A percentile compares a stretch with the other conserved stretches of the same genome.
Evolutionary conservation across 352 stramenopile genomes (phyloP).

Genomic region (Phytophthora cryptogea): DNA sequence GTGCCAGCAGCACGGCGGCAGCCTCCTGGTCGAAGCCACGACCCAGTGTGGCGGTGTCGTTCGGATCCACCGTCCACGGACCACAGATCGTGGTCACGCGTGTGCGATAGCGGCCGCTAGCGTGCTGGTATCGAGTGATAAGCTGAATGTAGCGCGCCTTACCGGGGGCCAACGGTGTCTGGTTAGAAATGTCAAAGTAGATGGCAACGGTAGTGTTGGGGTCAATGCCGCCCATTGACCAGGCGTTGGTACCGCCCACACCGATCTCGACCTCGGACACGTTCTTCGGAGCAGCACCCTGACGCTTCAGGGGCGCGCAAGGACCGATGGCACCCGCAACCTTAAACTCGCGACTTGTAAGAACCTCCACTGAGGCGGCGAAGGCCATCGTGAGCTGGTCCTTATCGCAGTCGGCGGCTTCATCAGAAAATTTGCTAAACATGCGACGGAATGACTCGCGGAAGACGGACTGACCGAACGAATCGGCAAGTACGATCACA

Average conservation of each 20-base stretch:
- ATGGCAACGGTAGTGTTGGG: constrained; percentile 98
- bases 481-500: constrained; percentile 98
- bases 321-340: constrained; percentile 97
- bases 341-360: constrained; percentile 99
- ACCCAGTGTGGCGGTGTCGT: constrained; percentile 93
- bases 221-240: constrained; percentile 97
- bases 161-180: constrained; percentile 64
- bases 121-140: constrained; percentile 99
- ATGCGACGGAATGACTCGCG: constrained; percentile 98
- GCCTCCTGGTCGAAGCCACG: constrained; percentile 99
- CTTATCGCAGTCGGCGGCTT: constrained; percentile 94
- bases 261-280: constrained; percentile 98
- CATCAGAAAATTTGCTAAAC: constrained; percentile 96
- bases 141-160: constrained; percentile 98
- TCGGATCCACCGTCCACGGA: constrained; percentile 93
- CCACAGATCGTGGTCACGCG: constrained; percentile 98
- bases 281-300: constrained; percentile 87
- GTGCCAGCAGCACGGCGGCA: constrained; percentile 96
- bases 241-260: constrained; percentile 89
- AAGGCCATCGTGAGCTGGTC: constrained; percentile 97
- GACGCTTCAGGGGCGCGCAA: constrained; percentile 96
- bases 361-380: constrained; percentile 94
- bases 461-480: constrained; percentile 98
- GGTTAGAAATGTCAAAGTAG: constrained; percentile 98
- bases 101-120: constrained; percentile 94